Evolutionary conservation across 192 early-diverging fungal species (phyloP).

Genomic region (Coemansia sp.): DNA sequence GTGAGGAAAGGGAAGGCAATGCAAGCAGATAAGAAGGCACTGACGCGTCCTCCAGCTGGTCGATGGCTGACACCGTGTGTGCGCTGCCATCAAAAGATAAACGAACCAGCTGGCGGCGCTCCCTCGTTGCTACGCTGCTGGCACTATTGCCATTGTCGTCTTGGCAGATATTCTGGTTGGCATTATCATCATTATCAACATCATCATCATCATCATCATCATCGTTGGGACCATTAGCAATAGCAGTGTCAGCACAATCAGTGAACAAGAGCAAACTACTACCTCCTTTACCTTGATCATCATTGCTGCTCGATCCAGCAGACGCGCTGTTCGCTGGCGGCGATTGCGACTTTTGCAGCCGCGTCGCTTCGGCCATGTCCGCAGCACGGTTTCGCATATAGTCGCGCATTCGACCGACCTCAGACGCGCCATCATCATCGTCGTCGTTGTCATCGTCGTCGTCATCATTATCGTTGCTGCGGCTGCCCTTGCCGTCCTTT

Average conservation of each 20-base stretch:
- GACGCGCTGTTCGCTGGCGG: not conserved
- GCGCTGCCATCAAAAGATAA: conserved; percentile 39
- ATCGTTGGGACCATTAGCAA: not conserved
- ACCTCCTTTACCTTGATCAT: conserved; percentile 36
- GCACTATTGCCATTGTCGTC: no score
- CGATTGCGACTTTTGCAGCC: conserved; percentile 8
- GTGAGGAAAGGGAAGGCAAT: conserved; percentile 11
- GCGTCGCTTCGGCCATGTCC: conserved; percentile 15
- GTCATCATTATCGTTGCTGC: no score
- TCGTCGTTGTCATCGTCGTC: conserved; percentile 27
- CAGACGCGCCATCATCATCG: conserved; percentile 23
- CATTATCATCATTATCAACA: not conserved
- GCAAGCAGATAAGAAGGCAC: conserved; percentile 28
- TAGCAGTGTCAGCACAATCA: conserved; percentile 15
- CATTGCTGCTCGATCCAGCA: not conserved
- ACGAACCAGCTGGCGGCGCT: conserved; percentile 26
- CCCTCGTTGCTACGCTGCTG: conserved; percentile 6
- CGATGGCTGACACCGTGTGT: conserved; percentile 14
- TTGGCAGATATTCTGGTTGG: not conserved
- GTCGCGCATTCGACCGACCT: conserved; percentile 24
- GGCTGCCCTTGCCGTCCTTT: not conserved
- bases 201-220: not conserved
- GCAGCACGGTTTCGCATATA: conserved; percentile 20
- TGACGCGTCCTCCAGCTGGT: conserved; percentile 6
- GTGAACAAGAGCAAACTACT: conserved; percentile 19